A percentile compares a stretch with the other conserved stretches of the same genome.
These are phyloP conservation scores for Trichoderma endophyticum DNA, from an alignment of 2,329 filamentous ascomycete genomes.

Conservation along the genomic window DNA sequence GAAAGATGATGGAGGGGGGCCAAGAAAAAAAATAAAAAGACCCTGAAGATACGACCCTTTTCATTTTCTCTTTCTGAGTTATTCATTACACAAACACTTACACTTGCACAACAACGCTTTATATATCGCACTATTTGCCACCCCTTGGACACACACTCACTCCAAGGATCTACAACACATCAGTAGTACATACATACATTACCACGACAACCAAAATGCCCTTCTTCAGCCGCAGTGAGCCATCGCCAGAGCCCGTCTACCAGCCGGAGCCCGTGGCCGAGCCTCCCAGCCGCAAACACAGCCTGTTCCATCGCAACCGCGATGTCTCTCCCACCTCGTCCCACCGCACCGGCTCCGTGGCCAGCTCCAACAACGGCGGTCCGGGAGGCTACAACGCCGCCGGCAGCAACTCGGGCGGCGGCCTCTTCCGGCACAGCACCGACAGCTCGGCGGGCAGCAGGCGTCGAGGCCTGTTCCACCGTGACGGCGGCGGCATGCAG, in stretches of 20 bases:
- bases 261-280: slow-evolving; percentile 28
- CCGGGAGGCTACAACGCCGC: slow-evolving; percentile 5
- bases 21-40: slow-evolving; percentile 8
- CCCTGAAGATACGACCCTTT: neutral
- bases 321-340: slow-evolving; percentile 25
- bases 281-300: slow-evolving; percentile 13
- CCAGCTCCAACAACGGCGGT: neutral
- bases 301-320: slow-evolving; percentile 33
- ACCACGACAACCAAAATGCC: slow-evolving; percentile 26
- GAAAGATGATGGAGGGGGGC: neutral
- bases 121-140: neutral
- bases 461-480: slow-evolving; percentile 36
- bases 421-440: slow-evolving; percentile 21
- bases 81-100: neutral
- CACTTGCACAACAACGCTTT: neutral
- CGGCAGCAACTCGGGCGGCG: slow-evolving; percentile 7
- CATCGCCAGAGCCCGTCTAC: slow-evolving; percentile 32
- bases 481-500: slow-evolving; percentile 39
- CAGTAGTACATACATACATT: neutral
- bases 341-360: slow-evolving; percentile 9
- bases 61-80: neutral
- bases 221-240: slow-evolving; percentile 32
- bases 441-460: slow-evolving; percentile 7
- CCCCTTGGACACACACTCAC: neutral
- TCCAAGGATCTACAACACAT: neutral